These are phyloP conservation scores for Chloranthus sessilifolius DNA, from an alignment of 164 flowering plant genomes.

Conservation along the genomic window DNA sequence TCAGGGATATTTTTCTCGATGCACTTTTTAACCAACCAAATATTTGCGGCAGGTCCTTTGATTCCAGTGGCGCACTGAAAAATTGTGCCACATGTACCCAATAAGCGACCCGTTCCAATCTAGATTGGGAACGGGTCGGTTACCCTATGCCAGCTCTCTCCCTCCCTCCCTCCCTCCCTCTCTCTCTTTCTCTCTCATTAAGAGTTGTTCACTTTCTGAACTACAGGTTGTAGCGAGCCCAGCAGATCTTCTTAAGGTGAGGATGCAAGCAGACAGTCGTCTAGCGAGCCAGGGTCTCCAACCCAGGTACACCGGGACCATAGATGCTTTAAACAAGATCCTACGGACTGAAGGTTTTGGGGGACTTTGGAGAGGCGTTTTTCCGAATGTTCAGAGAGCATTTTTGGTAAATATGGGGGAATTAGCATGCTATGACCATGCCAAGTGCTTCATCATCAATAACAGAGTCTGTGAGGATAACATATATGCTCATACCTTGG, in stretches of 20 bases:
- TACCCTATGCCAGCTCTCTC: neutral
- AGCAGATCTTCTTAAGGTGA: conserved; percentile 88
- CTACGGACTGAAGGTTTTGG: conserved; percentile 46
- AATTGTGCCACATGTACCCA: no score
- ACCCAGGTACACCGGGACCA: conserved; percentile 62
- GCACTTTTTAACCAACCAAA: no score
- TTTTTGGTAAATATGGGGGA: conserved; percentile 95
- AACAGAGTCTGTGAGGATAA: conserved; percentile 53
- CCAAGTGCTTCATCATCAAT: conserved; percentile 55
- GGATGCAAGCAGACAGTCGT: conserved; percentile 88
- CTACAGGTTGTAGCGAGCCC: conserved; percentile 92
- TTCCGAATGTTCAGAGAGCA: conserved; percentile 83
- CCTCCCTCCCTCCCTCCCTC: neutral
- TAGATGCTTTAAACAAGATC: conserved; percentile 64
- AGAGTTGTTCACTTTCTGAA: neutral
- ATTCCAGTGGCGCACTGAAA: no score
- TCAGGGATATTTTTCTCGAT: no score
- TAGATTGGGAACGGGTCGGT: no score
- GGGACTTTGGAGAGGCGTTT: conserved; percentile 91
- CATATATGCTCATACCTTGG: conserved; percentile 73
- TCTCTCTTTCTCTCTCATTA: neutral
- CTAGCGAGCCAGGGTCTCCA: conserved; percentile 50
- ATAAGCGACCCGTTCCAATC: no score
- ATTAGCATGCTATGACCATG: conserved; percentile 88
- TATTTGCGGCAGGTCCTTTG: no score